These are phyloP conservation scores for Yamagishiella unicocca DNA, from an alignment of 139 green algal genomes.

Conservation along the genomic window DNA sequence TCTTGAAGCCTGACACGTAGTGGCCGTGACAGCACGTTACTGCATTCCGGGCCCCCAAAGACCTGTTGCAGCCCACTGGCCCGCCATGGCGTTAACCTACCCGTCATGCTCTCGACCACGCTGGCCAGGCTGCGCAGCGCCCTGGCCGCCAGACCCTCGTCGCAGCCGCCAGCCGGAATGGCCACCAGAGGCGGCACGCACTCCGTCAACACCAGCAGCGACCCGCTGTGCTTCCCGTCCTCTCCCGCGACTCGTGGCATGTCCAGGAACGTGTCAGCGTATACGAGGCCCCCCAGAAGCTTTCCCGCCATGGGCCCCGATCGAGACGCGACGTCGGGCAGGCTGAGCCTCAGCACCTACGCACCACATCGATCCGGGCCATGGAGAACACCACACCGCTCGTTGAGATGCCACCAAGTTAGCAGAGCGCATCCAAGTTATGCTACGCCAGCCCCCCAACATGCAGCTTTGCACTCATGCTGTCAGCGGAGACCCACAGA, in stretches of 20 bases:
- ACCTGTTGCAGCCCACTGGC: no score
- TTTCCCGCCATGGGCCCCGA: background rate
- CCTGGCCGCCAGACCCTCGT: slow-evolving; percentile 22
- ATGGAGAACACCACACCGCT: no score
- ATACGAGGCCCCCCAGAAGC: slow-evolving; percentile 54
- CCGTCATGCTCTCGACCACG: background rate
- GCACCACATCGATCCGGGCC: no score
- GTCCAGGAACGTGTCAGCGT: slow-evolving; percentile 66
- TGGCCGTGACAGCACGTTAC: no score
- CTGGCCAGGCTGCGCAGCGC: slow-evolving; percentile 4
- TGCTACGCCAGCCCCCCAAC: no score
- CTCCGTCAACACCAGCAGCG: slow-evolving; percentile 39
- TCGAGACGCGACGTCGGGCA: background rate
- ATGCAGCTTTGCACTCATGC: no score
- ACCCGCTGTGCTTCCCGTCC: background rate
- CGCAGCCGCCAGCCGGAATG: background rate
- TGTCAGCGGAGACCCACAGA: no score
- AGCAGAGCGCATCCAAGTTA: no score
- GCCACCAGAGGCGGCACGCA: slow-evolving; percentile 18
- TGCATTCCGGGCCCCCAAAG: no score
- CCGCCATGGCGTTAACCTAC: no score
- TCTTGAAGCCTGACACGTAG: no score
- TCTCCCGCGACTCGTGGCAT: background rate
- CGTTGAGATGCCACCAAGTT: no score
- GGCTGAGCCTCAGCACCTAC: slow-evolving; percentile 7